Evolutionary conservation across 148 eudicot genomes (phyloP).

Genomic region (Vaccinium darrowii): DNA sequence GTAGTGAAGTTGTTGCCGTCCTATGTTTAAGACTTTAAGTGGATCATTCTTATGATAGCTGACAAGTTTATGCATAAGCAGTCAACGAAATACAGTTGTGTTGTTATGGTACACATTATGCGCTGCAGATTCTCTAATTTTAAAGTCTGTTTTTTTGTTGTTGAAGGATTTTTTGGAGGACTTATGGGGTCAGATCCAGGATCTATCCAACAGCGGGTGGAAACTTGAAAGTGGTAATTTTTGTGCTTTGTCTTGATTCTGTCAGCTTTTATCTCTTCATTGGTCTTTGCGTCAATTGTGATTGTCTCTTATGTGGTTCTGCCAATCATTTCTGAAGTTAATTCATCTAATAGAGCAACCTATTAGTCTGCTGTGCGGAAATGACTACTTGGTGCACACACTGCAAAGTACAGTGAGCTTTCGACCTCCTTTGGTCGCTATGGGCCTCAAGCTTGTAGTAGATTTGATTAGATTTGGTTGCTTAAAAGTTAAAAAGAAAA

Average conservation of each 20-base stretch:
- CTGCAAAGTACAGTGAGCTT: background rate
- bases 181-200: constrained; percentile 85
- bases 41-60: background rate
- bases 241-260: constrained; percentile 8
- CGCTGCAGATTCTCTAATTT: background rate
- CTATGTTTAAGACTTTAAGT: background rate
- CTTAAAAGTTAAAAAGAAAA: background rate
- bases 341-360: background rate
- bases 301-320: background rate
- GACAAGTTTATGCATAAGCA: background rate
- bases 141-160: background rate
- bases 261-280: constrained; percentile 15
- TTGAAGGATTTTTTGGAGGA: constrained; percentile 88
- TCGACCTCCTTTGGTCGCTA: background rate
- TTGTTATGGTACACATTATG: background rate
- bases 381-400: background rate
- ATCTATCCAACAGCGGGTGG: constrained; percentile 78
- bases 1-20: background rate
- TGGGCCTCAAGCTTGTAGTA: background rate
- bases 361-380: background rate
- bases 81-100: background rate
- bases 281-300: background rate
- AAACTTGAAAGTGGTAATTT: constrained; percentile 89
- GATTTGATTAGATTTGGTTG: background rate
- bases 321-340: background rate